These are phyloP conservation scores for Nicotiana tabacum DNA, from an alignment of 257 asterid genomes.

Conservation along the genomic window DNA sequence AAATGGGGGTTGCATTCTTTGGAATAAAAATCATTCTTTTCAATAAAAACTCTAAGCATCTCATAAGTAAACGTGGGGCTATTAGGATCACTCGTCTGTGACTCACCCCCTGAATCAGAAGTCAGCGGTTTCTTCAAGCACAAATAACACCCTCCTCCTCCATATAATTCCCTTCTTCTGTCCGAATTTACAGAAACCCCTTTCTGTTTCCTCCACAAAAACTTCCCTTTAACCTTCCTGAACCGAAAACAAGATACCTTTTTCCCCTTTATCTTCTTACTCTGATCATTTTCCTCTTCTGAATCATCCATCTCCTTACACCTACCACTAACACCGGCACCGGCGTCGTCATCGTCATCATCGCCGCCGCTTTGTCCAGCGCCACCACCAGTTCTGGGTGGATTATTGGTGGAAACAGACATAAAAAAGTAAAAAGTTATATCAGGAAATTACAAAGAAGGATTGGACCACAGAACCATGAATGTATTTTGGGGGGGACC, in stretches of 20 bases:
- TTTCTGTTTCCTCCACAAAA: conserved; percentile 37
- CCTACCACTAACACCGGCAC: conserved; percentile 16
- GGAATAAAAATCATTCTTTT: conserved; percentile 74
- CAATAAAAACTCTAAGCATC: conserved; percentile 63
- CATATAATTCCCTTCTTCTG: conserved; percentile 19
- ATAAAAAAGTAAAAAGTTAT: conserved; percentile 15
- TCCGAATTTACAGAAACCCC: conserved; percentile 33
- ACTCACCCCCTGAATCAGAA: conserved; percentile 58
- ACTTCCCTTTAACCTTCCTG: conserved; percentile 41
- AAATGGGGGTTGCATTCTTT: conserved; percentile 78
- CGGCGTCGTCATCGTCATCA: conserved; percentile 15
- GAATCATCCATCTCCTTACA: conserved; percentile 8
- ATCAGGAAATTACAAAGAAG: neutral
- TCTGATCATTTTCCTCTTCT: conserved; percentile 17
- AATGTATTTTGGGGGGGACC: neutral
- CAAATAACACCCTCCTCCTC: conserved; percentile 38
- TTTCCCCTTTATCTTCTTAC: conserved; percentile 32
- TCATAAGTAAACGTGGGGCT: conserved; percentile 55
- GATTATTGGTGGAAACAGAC: conserved; percentile 45
- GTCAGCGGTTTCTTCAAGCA: conserved; percentile 47
- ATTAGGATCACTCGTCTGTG: conserved; percentile 85
- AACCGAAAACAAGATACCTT: conserved; percentile 32
- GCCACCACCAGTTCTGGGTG: neutral
- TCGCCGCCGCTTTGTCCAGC: neutral
- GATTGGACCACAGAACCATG: conserved; percentile 17